Conservation (phyloP, 2,329 filamentous ascomycete species). For the Gnomoniopsis sp. region DNA sequence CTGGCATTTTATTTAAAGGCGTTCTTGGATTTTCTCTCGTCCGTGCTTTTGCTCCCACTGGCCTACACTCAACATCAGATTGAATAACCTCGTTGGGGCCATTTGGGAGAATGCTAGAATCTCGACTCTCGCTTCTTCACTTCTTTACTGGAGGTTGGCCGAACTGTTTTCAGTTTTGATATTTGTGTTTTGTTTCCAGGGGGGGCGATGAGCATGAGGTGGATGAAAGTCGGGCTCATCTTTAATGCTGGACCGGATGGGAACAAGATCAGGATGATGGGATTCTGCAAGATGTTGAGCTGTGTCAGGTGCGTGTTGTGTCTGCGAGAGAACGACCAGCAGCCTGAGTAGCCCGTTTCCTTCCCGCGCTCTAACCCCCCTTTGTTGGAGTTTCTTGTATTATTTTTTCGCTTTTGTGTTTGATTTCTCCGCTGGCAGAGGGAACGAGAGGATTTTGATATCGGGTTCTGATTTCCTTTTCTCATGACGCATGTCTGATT, state of each 20-base stretch:
- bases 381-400: neutral
- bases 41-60: constrained; percentile 12
- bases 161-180: constrained; percentile 6
- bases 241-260: constrained; percentile 11
- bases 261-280: constrained; percentile 9
- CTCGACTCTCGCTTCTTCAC: constrained; percentile 16
- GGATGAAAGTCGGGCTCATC: constrained; percentile 9
- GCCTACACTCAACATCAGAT: constrained; percentile 14
- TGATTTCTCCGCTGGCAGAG: constrained; percentile 2
- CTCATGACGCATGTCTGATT: constrained; percentile 8
- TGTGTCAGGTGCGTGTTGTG: constrained; percentile 5
- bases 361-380: constrained; percentile 1
- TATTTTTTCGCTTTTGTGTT: constrained; percentile 2
- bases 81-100: constrained; percentile 13
- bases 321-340: constrained; percentile 4
- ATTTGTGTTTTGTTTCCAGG: constrained; percentile 1
- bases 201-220: neutral
- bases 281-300: constrained; percentile 8
- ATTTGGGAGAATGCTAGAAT: constrained; percentile 18
- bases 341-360: constrained; percentile 4
- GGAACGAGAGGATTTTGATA: constrained; percentile 7
- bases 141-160: constrained; percentile 19
- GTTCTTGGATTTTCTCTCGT: constrained; percentile 14
- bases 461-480: constrained; percentile 6
- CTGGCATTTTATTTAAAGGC: constrained; percentile 9